Base-by-base conservation (phyloP, 768 basidiomycete genomes). In the Lactarius deliciosus region DNA sequence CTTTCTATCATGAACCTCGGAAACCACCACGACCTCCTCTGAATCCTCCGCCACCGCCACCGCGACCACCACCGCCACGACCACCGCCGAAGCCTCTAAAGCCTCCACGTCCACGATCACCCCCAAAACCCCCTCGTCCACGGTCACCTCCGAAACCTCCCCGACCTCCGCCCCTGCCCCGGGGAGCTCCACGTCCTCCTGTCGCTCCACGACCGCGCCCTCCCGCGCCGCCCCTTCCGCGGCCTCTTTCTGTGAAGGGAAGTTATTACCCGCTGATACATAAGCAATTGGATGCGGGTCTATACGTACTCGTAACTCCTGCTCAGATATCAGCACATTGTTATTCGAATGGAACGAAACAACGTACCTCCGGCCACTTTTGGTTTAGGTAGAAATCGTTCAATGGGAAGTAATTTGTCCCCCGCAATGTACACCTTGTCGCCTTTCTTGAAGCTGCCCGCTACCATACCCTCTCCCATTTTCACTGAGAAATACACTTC, bases 401-500 rank as follows among this genome's bases (percentile, higher is more conserved):
- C 97, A 62, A 98, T 88, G 9, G 97, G 96, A 47, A 99, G 81
- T 61, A 98, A 85, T 78, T 98, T 98, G 81, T 99, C 97, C n/a
- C 90, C 89, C 47, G 87, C 92, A 74, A 99, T 98, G 77, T 92
- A 99, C 54, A 99, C 92, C 76, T 96, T 98, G 81, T 99, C 97
- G 55, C 97, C 97, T 74, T 91, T 92, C 80, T 96, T 92, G 80
- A 99, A 99, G 76, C 92, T 94, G 71, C 80, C 89, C 9, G 97
- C 96, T 57, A 96, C 86, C 89, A 98, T 94, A 38, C 97, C 97
- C 65, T 92, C 89, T 22, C 89, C 86, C 91, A 98, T 97, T 81
- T 98, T 99, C 70, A 99, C 85, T 3, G 95, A 96, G 75, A 99
- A 98, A 78, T 87, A 98, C 65, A 98, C 95, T 76, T 98, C 94